A percentile compares a stretch with the other conserved stretches of the same genome.
Conservation (phyloP, 352 stramenopile species). For the Elongisporangium undulatum region DNA sequence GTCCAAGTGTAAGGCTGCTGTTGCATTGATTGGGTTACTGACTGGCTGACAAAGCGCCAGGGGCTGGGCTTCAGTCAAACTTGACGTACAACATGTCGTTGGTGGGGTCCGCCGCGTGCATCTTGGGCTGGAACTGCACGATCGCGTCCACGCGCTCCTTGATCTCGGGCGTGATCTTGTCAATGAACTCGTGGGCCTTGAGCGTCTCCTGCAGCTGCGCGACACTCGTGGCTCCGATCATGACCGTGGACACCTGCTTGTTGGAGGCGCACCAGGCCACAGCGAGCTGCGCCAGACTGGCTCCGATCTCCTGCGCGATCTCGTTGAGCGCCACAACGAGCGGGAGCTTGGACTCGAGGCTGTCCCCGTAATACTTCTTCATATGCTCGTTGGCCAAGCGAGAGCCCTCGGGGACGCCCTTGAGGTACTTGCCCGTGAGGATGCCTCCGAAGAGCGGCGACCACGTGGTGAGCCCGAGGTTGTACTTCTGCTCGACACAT, state of each 20-base stretch:
- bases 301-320: conserved; percentile 32
- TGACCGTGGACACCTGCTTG: conserved; percentile 37
- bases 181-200: conserved; percentile 25
- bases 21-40: too few species aligned
- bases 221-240: conserved; percentile 40
- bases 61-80: too few species aligned
- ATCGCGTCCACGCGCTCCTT: conserved; percentile 45
- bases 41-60: too few species aligned
- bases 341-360: conserved; percentile 8
- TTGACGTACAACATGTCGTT: too few species aligned
- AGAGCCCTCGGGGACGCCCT: conserved; percentile 16
- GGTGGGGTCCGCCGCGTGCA: too few species aligned
- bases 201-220: conserved; percentile 60
- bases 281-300: conserved; percentile 31
- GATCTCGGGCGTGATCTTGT: conserved; percentile 41
- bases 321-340: conserved; percentile 11
- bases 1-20: too few species aligned
- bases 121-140: conserved; percentile 1
- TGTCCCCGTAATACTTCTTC: conserved; percentile 7
- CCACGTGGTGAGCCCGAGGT: conserved; percentile 41
- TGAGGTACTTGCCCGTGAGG: conserved; percentile 50
- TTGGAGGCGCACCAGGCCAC: conserved; percentile 50
- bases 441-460: conserved; percentile 33
- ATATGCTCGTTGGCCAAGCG: conserved; percentile 27
- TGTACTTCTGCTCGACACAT: too few species aligned